These are phyloP conservation scores for Sporothrix phasma DNA, from an alignment of 2,329 filamentous ascomycete genomes.

Conservation along the genomic window DNA sequence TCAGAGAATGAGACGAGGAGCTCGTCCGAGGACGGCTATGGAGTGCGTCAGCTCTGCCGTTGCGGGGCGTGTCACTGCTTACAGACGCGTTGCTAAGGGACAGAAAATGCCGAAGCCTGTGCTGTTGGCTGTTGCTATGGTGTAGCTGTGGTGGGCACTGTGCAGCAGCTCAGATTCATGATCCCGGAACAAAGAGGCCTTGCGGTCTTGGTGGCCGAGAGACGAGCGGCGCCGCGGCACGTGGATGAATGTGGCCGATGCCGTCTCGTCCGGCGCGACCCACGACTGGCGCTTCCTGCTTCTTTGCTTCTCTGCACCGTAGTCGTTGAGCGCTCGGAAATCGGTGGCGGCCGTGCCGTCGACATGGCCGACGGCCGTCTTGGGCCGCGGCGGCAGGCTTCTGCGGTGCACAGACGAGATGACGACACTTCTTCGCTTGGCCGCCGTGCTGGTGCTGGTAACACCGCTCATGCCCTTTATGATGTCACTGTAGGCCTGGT, in stretches of 20 bases:
- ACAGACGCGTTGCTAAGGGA: slow-evolving; percentile 1
- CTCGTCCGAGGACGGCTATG: not conserved
- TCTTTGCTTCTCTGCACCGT: not conserved
- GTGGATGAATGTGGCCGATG: not conserved
- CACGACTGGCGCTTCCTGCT: slow-evolving; percentile 1
- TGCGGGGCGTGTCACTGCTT: not conserved
- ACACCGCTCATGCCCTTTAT: not conserved
- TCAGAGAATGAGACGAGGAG: not conserved
- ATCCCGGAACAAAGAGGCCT: not conserved
- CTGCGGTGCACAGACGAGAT: not conserved
- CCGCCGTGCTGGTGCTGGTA: not conserved
- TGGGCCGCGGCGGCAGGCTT: slow-evolving; percentile 10
- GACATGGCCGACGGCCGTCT: slow-evolving; percentile 10
- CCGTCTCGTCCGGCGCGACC: not conserved
- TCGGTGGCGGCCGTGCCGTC: not conserved
- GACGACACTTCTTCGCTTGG: not conserved
- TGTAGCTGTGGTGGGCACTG: not conserved
- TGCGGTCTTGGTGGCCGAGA: not conserved
- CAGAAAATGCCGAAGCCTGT: not conserved
- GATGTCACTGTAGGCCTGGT: not conserved
- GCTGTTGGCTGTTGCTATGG: too few relatives aligned
- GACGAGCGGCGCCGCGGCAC: slow-evolving; percentile 11
- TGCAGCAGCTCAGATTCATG: not conserved
- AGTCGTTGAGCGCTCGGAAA: not conserved
- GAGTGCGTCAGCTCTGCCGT: not conserved